These are phyloP conservation scores for Rhizopogon rudus DNA, from an alignment of 768 basidiomycete species.

Conservation along the genomic window DNA sequence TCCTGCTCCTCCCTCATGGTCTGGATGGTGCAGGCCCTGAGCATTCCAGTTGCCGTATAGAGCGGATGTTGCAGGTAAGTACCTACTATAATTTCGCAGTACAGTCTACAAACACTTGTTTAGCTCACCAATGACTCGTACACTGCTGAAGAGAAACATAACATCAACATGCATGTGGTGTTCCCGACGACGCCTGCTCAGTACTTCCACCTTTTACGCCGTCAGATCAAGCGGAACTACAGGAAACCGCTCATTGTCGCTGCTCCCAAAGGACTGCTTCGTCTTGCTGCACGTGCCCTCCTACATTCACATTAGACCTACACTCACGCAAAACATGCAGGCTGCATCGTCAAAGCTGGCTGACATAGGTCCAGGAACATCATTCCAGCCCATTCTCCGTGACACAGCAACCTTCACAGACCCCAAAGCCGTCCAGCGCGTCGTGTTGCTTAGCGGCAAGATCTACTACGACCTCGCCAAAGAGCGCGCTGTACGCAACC, in stretches of 20 bases:
- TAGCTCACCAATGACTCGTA: constrained; percentile 78
- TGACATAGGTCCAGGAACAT: constrained; percentile 54
- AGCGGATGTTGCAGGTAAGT: constrained; percentile 82
- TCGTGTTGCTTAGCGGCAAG: constrained; percentile 80
- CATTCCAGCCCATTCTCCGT: constrained; percentile 64
- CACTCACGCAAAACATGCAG: constrained; percentile 30
- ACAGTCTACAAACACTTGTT: background rate
- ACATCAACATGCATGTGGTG: constrained; percentile 80
- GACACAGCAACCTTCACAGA: constrained; percentile 35
- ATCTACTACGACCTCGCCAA: constrained; percentile 84
- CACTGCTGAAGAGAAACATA: constrained; percentile 21
- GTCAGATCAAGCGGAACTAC: constrained; percentile 82
- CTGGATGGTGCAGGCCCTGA: constrained; percentile 92
- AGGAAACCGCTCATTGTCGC: constrained; percentile 84
- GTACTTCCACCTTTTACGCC: constrained; percentile 88
- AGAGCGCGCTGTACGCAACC: constrained; percentile 46
- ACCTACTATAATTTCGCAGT: too few relatives aligned
- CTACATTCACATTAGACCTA: background rate
- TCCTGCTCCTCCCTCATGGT: constrained; percentile 84
- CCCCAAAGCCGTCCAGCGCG: constrained; percentile 40
- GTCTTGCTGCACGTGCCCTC: constrained; percentile 55
- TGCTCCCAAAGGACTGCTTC: constrained; percentile 78
- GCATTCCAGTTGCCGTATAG: constrained; percentile 85
- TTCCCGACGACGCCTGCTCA: constrained; percentile 90
- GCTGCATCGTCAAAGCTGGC: constrained; percentile 64